A percentile compares a stretch with the other conserved stretches of the same genome.
Conservation (phyloP, 495 filamentous ascomycete genomes). For the Extremus antarcticus region DNA sequence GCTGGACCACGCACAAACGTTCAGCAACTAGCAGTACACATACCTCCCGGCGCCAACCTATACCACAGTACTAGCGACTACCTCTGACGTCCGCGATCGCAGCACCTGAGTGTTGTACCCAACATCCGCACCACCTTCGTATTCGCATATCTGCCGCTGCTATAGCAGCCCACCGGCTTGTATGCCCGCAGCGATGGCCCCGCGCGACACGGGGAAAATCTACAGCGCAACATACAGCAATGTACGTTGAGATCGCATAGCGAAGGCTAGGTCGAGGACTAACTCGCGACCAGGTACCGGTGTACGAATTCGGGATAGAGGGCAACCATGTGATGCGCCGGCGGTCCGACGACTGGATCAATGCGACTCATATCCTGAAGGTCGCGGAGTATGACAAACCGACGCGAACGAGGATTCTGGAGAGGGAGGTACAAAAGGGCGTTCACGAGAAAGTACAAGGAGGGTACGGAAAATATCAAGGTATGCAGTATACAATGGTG, state of each 20-base stretch:
- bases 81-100: no score
- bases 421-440: conserved; percentile 93
- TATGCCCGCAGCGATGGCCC: not conserved
- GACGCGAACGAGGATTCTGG: conserved; percentile 82
- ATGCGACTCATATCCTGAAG: conserved; percentile 48
- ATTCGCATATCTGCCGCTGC: no score
- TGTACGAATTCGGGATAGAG: conserved; percentile 77
- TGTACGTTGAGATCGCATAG: conserved; percentile 43
- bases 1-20: no score
- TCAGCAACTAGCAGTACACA: no score
- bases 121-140: no score
- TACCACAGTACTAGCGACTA: no score
- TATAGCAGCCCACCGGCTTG: no score
- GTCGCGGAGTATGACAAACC: conserved; percentile 79
- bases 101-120: no score
- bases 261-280: not conserved
- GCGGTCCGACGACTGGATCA: conserved; percentile 43
- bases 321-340: conserved; percentile 82
- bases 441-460: conserved; percentile 95
- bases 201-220: conserved; percentile 36
- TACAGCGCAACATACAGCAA: conserved; percentile 91
- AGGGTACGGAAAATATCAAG: conserved; percentile 97
- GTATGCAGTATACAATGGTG: conserved; percentile 31
- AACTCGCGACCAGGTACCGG: conserved; percentile 54
- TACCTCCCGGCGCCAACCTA: no score